Percentiles rank a stretch among this genome's conserved stretches.
Evolutionary conservation across 345 rosid genomes (phyloP).

Genomic region (Populus nigra): DNA sequence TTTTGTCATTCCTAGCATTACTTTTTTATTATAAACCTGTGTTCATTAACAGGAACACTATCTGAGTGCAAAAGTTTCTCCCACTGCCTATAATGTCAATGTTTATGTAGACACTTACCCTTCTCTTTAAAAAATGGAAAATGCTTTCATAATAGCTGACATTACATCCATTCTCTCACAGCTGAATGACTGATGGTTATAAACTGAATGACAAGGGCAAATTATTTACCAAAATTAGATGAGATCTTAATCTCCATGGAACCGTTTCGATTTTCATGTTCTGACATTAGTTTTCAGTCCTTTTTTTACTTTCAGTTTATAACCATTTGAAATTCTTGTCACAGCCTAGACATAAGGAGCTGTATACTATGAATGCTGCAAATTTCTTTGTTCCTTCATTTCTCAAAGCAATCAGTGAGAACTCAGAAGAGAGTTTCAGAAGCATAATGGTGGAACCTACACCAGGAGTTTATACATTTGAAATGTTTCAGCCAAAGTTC

Average conservation of each 20-base stretch:
- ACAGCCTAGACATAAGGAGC: conserved; percentile 69
- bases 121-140: not conserved
- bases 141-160: not conserved
- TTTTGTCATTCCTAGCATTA: not conserved
- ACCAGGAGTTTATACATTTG: conserved; percentile 70
- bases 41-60: not conserved
- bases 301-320: not conserved
- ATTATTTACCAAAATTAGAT: not conserved
- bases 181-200: not conserved
- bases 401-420: conserved; percentile 56
- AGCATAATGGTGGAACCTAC: conserved; percentile 52
- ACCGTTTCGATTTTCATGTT: not conserved
- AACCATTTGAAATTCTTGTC: not conserved
- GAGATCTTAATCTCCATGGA: not conserved
- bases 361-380: conserved; percentile 50
- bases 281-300: not conserved
- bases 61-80: not conserved
- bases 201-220: not conserved
- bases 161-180: not conserved
- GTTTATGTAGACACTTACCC: not conserved
- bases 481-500: conserved; percentile 68
- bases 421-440: conserved; percentile 57
- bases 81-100: not conserved
- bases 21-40: not conserved
- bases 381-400: conserved; percentile 73